Evolutionary conservation across 2,329 filamentous ascomycete genomes (phyloP).

Genomic region (Xylariaceae sp.): DNA sequence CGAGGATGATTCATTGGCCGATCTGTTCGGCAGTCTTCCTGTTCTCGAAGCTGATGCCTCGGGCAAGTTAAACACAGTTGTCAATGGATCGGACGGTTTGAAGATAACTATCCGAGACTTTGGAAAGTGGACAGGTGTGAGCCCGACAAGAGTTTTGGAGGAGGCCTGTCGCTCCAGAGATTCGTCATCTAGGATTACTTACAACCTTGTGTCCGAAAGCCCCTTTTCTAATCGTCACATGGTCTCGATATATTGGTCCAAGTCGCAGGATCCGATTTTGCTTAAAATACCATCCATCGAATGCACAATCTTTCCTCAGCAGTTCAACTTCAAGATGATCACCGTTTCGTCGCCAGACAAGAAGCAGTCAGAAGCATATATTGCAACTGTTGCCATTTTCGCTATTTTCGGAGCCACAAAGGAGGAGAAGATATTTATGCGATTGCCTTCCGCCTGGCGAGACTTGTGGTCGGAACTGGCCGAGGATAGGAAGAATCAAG

Average conservation of each 20-base stretch:
- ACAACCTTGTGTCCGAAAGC: constrained; percentile 66
- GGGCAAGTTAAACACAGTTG: constrained; percentile 54
- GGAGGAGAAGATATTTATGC: constrained; percentile 80
- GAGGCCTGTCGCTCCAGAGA: constrained; percentile 86
- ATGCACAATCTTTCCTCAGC: constrained; percentile 42
- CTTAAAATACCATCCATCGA: constrained; percentile 43
- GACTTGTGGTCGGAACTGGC: constrained; percentile 81
- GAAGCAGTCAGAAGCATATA: constrained; percentile 81
- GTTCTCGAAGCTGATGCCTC: constrained; percentile 58
- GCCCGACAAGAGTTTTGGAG: constrained; percentile 71
- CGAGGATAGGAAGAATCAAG: constrained; percentile 63
- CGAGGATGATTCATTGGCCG: constrained; percentile 44
- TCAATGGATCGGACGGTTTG: constrained; percentile 48
- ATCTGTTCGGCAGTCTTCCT: constrained; percentile 58
- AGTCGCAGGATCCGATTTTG: constrained; percentile 53
- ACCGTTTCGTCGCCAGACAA: constrained; percentile 68
- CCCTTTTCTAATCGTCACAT: constrained; percentile 73
- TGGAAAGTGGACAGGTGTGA: constrained; percentile 75
- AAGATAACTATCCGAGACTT: constrained; percentile 73
- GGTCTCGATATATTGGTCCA: constrained; percentile 74
- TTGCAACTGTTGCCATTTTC: constrained; percentile 79
- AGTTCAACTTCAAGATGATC: constrained; percentile 69
- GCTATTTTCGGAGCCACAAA: constrained; percentile 71
- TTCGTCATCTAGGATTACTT: constrained; percentile 61
- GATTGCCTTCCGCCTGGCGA: constrained; percentile 75